A percentile compares a stretch with the other conserved stretches of the same genome.
phyloP scores from a whole-genome alignment of 306 rosid genomes.

The Cucurbita ficifolia region DNA sequence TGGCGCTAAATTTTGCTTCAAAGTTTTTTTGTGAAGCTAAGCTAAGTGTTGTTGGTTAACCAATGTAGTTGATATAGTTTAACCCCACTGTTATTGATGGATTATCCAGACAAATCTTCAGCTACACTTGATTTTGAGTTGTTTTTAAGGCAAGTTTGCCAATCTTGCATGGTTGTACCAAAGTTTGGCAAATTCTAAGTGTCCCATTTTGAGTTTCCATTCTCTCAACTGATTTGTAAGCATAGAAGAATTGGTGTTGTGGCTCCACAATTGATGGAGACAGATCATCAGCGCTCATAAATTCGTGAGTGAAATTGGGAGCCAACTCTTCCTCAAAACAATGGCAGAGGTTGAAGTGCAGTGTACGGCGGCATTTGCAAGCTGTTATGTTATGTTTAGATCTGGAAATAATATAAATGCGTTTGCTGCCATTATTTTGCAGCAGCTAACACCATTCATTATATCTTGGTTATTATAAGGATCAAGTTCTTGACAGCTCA shows the following conservation, averaged over 20 bases:
- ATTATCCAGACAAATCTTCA: not conserved
- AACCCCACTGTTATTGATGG: conserved; percentile 6
- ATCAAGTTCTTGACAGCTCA: not conserved
- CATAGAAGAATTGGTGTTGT: not conserved
- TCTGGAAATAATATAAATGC: not conserved
- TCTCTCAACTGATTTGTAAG: not conserved
- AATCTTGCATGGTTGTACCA: not conserved
- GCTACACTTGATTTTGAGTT: not conserved
- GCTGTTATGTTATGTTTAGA: not conserved
- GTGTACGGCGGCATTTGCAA: conserved; percentile 1
- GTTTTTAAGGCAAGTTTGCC: not conserved
- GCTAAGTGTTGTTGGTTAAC: not conserved
- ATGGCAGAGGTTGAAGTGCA: not conserved
- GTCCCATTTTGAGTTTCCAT: not conserved
- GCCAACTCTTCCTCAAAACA: not conserved
- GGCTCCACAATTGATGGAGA: conserved; percentile 1
- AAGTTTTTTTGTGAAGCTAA: not conserved
- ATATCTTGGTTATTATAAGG: not conserved
- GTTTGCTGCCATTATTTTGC: not conserved
- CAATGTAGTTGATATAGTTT: not conserved
- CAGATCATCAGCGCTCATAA: conserved; percentile 7
- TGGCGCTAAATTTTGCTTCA: conserved; percentile 21
- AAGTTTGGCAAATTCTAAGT: not conserved
- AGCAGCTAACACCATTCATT: not conserved
- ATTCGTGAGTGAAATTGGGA: not conserved